Conservation (phyloP, 441 rosid species). For the Eruca vesicaria region DNA sequence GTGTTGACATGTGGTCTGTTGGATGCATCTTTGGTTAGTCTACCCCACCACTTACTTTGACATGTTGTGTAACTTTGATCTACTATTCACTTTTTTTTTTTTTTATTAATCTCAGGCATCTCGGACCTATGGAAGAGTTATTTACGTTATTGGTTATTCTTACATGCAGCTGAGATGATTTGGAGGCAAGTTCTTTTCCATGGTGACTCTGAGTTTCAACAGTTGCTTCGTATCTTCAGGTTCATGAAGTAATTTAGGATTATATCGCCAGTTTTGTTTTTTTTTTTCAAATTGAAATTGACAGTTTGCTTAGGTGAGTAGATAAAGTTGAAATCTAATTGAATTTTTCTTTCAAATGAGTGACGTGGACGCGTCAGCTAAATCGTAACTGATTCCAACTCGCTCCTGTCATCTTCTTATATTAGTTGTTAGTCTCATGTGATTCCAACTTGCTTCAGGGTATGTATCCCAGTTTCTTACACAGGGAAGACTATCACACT, state of each 20-base stretch:
- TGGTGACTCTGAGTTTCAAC: slow-evolving; percentile 96
- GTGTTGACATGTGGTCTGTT: slow-evolving; percentile 96
- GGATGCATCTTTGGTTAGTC: slow-evolving; percentile 86
- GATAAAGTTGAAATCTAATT: not conserved
- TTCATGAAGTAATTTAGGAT: no score
- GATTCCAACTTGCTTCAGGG: no score
- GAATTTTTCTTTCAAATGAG: not conserved
- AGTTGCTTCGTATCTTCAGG: slow-evolving; percentile 94
- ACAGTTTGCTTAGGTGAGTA: not conserved
- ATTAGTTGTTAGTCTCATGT: no score
- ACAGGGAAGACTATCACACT: no score
- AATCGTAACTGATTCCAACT: not conserved
- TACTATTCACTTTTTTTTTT: not conserved
- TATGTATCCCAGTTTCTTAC: no score
- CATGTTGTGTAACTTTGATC: not conserved
- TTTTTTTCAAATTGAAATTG: not conserved
- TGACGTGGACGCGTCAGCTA: not conserved
- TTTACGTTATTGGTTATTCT: not conserved
- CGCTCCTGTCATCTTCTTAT: not conserved
- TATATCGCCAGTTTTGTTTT: not conserved
- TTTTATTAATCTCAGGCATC: no score
- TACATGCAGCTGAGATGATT: slow-evolving; percentile 75
- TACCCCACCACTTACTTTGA: not conserved
- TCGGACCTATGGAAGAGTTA: no score
- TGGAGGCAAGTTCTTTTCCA: slow-evolving; percentile 90